These are phyloP conservation scores for Xylaria scruposa DNA, from an alignment of 495 filamentous ascomycete genomes.

Conservation along the genomic window DNA sequence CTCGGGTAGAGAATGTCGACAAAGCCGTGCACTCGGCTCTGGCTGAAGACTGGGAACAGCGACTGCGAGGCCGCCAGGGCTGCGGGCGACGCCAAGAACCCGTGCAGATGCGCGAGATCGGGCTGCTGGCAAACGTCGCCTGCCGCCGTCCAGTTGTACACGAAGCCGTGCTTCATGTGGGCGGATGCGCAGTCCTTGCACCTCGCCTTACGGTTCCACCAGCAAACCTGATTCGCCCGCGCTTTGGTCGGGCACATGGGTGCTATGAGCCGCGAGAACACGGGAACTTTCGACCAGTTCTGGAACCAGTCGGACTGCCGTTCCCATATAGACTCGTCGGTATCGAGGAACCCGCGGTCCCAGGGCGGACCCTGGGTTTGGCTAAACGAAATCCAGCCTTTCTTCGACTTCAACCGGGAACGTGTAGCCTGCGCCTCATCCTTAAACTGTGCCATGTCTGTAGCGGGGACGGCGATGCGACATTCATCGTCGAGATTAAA, in stretches of 20 bases:
- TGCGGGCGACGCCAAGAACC: constrained; percentile 69
- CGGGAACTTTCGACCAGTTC: constrained; percentile 35
- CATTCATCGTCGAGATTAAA: constrained; percentile 83
- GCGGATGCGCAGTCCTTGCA: constrained; percentile 67
- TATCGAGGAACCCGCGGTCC: constrained; percentile 27
- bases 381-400: constrained; percentile 41
- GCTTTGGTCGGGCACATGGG: constrained; percentile 64
- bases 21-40: constrained; percentile 68
- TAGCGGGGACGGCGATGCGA: constrained; percentile 72
- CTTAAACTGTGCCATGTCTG: constrained; percentile 50
- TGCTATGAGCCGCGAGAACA: constrained; percentile 59
- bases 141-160: constrained; percentile 67
- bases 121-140: constrained; percentile 79
- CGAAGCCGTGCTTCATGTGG: constrained; percentile 71
- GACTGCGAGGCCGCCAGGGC: constrained; percentile 66
- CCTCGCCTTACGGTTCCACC: constrained; percentile 59
- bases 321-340: constrained; percentile 37
- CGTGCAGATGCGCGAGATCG: constrained; percentile 75
- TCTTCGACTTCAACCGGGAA: constrained; percentile 42
- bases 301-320: constrained; percentile 35
- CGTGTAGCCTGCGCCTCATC: constrained; percentile 36
- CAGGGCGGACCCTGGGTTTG: constrained; percentile 32
- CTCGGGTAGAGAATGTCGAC: constrained; percentile 78
- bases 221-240: constrained; percentile 54
- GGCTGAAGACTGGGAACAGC: constrained; percentile 76